Evolutionary conservation across 78 protist genomes (phyloP).

Genomic region (Tieghemostelium lacteum): DNA sequence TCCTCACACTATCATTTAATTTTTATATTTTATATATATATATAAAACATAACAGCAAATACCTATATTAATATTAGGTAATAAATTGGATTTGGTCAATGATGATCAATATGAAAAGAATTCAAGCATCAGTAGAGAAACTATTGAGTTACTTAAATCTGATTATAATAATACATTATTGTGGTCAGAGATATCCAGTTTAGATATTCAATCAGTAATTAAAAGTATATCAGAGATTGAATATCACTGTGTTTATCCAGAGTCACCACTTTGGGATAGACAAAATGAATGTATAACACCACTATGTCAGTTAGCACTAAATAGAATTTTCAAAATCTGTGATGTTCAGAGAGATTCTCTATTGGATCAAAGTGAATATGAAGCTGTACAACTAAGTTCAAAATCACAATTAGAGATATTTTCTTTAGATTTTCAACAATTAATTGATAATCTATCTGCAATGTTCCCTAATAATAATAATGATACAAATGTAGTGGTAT

Average conservation of each 20-base stretch:
- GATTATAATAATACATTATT: conserved; percentile 14
- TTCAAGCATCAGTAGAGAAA: conserved; percentile 22
- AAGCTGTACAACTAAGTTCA: too few species aligned
- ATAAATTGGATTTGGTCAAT: conserved; percentile 35
- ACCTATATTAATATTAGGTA: conserved; percentile 55
- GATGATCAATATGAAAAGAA: background rate
- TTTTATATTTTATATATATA: background rate
- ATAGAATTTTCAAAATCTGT: conserved; percentile 32
- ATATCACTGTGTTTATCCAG: conserved; percentile 31
- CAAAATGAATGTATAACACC: background rate
- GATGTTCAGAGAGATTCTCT: conserved; percentile 27
- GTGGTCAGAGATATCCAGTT: conserved; percentile 33
- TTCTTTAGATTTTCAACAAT: too few species aligned
- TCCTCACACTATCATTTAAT: background rate
- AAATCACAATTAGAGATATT: too few species aligned
- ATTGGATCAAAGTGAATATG: conserved; percentile 19
- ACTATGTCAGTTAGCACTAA: conserved; percentile 20
- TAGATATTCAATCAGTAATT: background rate
- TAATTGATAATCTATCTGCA: too few species aligned
- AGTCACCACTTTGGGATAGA: conserved; percentile 25
- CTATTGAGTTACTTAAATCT: conserved; percentile 9
- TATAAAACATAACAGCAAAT: background rate
- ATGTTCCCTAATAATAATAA: too few species aligned
- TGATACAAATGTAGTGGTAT: too few species aligned
- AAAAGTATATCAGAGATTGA: conserved; percentile 10